phyloP scores from a whole-genome alignment of 2,329 filamentous ascomycete species.

The Fusarium fujikuroi region DNA sequence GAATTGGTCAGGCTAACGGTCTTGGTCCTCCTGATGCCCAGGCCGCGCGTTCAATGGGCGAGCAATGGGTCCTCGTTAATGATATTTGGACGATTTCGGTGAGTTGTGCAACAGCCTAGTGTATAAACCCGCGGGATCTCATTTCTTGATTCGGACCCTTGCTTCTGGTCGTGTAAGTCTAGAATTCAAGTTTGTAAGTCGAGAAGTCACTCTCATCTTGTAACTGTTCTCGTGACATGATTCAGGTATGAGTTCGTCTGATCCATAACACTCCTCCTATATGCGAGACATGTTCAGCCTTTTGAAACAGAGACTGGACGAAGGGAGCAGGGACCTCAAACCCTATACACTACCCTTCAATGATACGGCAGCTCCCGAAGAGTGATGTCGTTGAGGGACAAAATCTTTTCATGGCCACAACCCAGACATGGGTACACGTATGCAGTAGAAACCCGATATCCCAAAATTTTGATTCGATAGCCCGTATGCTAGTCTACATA shows the following conservation, averaged over 20 bases:
- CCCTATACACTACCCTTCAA: not conserved
- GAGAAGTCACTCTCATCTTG: conserved; percentile 1
- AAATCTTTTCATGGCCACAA: conserved; percentile 4
- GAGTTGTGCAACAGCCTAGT: conserved; percentile 21
- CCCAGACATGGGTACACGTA: conserved; percentile 28
- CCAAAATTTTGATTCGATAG: conserved; percentile 28
- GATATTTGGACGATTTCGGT: conserved; percentile 22
- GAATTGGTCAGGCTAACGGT: not conserved
- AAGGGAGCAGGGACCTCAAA: not conserved
- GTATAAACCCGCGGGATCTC: not conserved
- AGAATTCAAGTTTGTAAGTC: not conserved
- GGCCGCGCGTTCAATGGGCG: conserved; percentile 40
- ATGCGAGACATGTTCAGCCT: conserved; percentile 17
- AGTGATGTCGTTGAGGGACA: not conserved
- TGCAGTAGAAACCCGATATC: conserved; percentile 10
- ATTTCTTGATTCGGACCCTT: not conserved
- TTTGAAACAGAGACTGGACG: conserved; percentile 8
- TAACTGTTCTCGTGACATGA: not conserved
- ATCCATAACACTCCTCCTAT: conserved; percentile 11
- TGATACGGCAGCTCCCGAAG: not conserved
- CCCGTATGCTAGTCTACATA: conserved; percentile 23
- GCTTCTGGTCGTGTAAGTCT: not conserved
- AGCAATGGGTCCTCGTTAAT: conserved; percentile 15
- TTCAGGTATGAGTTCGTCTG: conserved; percentile 1
- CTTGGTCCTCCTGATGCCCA: conserved; percentile 1